Evolutionary conservation across 2,329 filamentous ascomycete genomes (phyloP), one percentile per base, ranked within the genome.

Genomic region (Neophaeococcomyces aloes): DNA sequence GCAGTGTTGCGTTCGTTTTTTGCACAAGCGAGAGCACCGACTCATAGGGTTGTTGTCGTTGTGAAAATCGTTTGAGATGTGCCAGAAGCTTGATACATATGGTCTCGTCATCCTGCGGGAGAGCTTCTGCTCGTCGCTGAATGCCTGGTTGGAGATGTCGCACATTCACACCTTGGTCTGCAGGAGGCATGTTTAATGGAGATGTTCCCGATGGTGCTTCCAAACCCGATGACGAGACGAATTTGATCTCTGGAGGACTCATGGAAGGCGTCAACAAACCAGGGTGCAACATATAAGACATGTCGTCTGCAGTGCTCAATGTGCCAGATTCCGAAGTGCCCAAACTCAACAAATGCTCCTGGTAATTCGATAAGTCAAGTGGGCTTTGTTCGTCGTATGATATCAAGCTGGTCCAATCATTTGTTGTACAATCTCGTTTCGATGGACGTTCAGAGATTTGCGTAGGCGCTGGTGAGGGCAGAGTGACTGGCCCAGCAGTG

Each of bases 61-160:
- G 48, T 7, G 47, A 45, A 29, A 52, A 44, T 32, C 45, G 50
- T 37, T 55, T 55, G 14, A 55, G 18, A 31, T 53, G 53, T 15
- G 50, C 49, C 32, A 55, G 41, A 27, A 55, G 37, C 27, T 53
- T 53, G 46, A 55, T 49, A 39, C 53, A 55, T 4, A 50, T 33
- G 21, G 50, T 53, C 23, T 55, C 53, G 25, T 55, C 48, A 32
- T 55, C 53, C 29, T 53, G 51, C 11, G 18, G 32, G 3, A 27
- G 17, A 2, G 21, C 7, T 2, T 48, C 46, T n/a, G n/a, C n/a
- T 14, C 31, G 5, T 33, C 31, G n/a, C 31, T 5, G 5, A 13
- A 17, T 6, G 2, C 17, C 13, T 23, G 27, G 6, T 18, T 41
- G 38, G 23, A 4, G 32, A 21, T 2, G 3, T 15, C 11, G 17